Base-by-base conservation (phyloP, 129 eudicot genomes). In the Glebionis coronaria region DNA sequence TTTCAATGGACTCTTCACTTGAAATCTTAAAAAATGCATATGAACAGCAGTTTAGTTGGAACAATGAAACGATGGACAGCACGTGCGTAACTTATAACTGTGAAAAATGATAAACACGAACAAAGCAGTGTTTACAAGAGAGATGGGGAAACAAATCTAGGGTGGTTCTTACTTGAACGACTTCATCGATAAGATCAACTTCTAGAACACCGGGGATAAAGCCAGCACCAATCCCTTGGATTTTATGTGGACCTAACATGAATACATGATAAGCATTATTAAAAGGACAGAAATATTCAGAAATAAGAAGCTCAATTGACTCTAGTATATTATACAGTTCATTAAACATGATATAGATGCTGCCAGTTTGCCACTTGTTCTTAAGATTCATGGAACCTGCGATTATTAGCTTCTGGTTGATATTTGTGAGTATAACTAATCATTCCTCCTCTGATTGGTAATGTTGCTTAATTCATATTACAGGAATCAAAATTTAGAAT, bases 141-240 rank as follows among this genome's bases (percentile, higher is more conserved):
- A 61, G 13, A 61, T 66, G 45, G 58, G 13, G 58, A 56, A 47
- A 68, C 59, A 31, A 19, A 57, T 23, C 42, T 45, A 52, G 44
- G 44, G 19, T 27, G 44, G 13, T 35, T 42, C 88, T 87, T 83
- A 90, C 97, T 78, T 87, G 95, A 70, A 90, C 74, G 42, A 90
- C 97, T 87, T 91, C 97, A 84, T 91, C 92, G 45, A 91, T 76
- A 11, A 91, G 64, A 56, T 77, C 64, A 4, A 81, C 84, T 1
- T 91, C 92, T 76, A 91, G 75, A 58, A 84, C 90, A 72, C 90
- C 93, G 63, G 97, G 95, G 74, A 91, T 76, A 68, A 91, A 87
- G 53, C 97, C 97, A 76, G 98, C 97, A 58, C 97, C 97, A 70
- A 91, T 79, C 20, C 97, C 97, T 82, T 91, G 97, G 56, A 91